Conservation (phyloP, 2,329 filamentous ascomycete species). For the Trematosphaeria pertusa region DNA sequence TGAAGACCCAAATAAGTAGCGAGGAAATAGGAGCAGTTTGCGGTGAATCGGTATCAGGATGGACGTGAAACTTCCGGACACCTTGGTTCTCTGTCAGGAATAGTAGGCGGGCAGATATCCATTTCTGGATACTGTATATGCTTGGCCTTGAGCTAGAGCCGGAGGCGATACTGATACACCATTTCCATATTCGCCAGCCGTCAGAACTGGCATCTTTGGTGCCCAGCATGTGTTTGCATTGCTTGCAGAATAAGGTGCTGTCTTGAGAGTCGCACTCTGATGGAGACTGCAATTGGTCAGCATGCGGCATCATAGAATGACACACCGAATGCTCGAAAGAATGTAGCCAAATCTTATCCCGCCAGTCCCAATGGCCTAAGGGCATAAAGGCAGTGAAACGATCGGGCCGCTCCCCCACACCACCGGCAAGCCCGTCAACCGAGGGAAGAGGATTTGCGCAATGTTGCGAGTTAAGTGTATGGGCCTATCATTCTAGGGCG, state of each 20-base stretch:
- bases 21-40: constrained; percentile 20
- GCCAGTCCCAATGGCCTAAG: constrained; percentile 40
- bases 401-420: constrained; percentile 36
- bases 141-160: constrained; percentile 11
- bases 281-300: constrained; percentile 18
- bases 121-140: constrained; percentile 46
- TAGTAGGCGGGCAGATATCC: constrained; percentile 63
- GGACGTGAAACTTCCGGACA: constrained; percentile 64
- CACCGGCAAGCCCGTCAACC: constrained; percentile 37
- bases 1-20: constrained; percentile 65
- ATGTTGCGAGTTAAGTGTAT: constrained; percentile 27
- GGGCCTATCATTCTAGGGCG: constrained; percentile 58
- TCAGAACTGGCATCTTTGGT: constrained; percentile 51
- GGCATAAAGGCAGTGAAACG: constrained; percentile 42
- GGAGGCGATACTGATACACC: constrained; percentile 47
- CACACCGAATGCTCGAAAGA: too few relatives aligned
- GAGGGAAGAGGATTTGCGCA: constrained; percentile 36
- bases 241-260: constrained; percentile 43
- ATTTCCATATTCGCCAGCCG: constrained; percentile 61
- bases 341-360: constrained; percentile 45
- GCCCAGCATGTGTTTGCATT: constrained; percentile 48
- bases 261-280: constrained; percentile 8
- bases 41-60: constrained; percentile 16
- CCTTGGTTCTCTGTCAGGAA: constrained; percentile 63
- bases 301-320: too few relatives aligned